Evolutionary conservation across 2,329 filamentous ascomycete genomes (phyloP), one percentile per base, ranked within the genome.

Genomic region (Trichoderma sp.): DNA sequence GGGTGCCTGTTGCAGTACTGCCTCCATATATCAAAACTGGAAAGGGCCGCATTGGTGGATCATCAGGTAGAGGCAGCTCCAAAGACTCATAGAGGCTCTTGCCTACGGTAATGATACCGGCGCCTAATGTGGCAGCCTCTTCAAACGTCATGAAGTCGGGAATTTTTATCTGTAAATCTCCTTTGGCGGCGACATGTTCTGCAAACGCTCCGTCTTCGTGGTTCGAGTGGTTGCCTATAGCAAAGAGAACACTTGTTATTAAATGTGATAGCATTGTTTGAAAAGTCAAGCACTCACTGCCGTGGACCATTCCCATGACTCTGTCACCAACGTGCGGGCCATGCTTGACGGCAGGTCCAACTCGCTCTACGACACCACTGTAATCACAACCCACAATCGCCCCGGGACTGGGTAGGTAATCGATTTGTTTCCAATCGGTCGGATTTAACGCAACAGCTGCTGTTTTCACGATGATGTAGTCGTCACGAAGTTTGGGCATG

Each of bases 1-100:
- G 87, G 65, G 90, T 88, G 81, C 87, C 88, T 1, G 89, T 90
- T 3, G 89, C 89, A 8, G 87, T 91, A 80, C 88, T 88, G 16
- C 85, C 86, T 62, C 86, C 87, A 73, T 87, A 86, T 76, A 87
- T 86, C 21, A 88, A 77, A 41, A 88, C 78, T 0, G 85, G 82
- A 68, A 84, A 80, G 56, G 84, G 79, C 14, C 84, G 81, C 33
- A 82, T 81, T 41, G 80, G 75, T 5, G 86, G 83, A 18, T 80
- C 75, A 18, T 78, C 82, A 1, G 91, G 90, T 3, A 90, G 81
- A 0, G 86, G 85, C 0, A 89, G 82, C 71, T 81, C 74, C 1
- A 89, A 82, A 8, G 80, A 79, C 75, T 87, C 85, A 80, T 88
- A 89, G 6, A 89, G 82, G 0, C 83, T 85, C 66, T 79, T 77